Base-by-base conservation (phyloP, 768 basidiomycete genomes). In the Scleroderma citrinum region DNA sequence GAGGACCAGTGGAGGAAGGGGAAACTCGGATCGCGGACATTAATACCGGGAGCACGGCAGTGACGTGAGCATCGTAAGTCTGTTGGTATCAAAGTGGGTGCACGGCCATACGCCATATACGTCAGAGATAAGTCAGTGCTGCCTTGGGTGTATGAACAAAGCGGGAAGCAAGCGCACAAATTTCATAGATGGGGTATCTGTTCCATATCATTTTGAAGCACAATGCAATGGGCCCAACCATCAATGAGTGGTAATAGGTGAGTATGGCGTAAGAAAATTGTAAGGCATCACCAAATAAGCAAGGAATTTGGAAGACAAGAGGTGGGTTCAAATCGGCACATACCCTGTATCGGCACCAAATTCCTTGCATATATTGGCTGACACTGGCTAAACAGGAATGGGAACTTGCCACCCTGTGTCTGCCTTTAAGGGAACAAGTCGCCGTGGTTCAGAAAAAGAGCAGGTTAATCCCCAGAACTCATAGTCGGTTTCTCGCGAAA, bases 371-470 rank as follows among this genome's bases (percentile, higher is more conserved):
- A 85, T 56, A 93, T 95, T 3, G 94, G 90, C 56, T 96, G 92
- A 59, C 87, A 90, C 59, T 96, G 94, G 51, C 89, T 92, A 71
- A 93, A 97, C 14, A 97, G 66, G 68, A 87, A 96, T 0, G 90
- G 85, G 61, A 87, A 86, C 17, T 71, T 70, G 56, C 91, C 91
- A 7, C 91, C 91, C 51, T 89, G 87, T 0, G 92, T 96, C 68
- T 92, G 84, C n/a, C n/a, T 51, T 87, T 89, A 44, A 32, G 31
- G 31, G 31, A 13, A 7, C 31, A 32, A 24, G n/a, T n/a, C n/a
- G n/a, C n/a, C n/a, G n/a, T n/a, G n/a, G n/a, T n/a, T n/a, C n/a
- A n/a, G n/a, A n/a, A n/a, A n/a, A n/a, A n/a, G n/a, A n/a, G n/a
- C n/a, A n/a, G n/a, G n/a, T n/a, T n/a, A n/a, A n/a, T n/a, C n/a